phyloP scores from a whole-genome alignment of 169 alveolate genomes.

The Plasmodium malariae region DNA sequence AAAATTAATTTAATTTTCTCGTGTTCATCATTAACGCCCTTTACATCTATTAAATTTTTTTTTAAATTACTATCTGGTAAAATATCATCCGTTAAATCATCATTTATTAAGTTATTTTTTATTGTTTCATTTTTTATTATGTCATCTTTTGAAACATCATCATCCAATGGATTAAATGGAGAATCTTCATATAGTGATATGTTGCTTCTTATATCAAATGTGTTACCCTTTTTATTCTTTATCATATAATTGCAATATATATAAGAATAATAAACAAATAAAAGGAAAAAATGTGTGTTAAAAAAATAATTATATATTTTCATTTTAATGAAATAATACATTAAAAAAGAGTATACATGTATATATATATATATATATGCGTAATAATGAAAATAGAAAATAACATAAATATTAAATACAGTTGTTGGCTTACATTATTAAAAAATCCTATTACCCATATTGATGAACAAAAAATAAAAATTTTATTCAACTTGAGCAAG shows the following conservation, averaged over 20 bases:
- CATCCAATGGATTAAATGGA: background rate
- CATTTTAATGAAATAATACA: too few species aligned
- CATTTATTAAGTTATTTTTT: conserved; percentile 2
- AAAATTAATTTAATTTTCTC: conserved; percentile 32
- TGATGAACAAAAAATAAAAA: background rate
- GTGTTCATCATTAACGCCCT: conserved; percentile 7
- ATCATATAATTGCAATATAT: background rate
- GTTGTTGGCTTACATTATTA: background rate
- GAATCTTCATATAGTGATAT: conserved; percentile 13
- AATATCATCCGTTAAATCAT: background rate
- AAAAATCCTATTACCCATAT: conserved; percentile 2
- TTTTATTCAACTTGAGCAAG: conserved; percentile 2
- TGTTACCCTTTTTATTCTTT: conserved; percentile 3
- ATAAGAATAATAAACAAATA: conserved; percentile 3
- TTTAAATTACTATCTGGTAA: background rate
- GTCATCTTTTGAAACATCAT: conserved; percentile 7
- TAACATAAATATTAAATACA: background rate
- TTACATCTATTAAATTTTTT: conserved; percentile 1
- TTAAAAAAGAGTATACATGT: too few species aligned
- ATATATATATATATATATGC: background rate
- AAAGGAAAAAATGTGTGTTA: background rate
- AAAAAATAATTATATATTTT: background rate
- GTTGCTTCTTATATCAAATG: background rate
- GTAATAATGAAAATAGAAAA: background rate
- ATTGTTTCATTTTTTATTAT: background rate